Percentiles rank a stretch among this genome's conserved stretches.
These are phyloP conservation scores for Phytopythium oedochilum DNA, from an alignment of 352 stramenopile species.

Conservation along the genomic window DNA sequence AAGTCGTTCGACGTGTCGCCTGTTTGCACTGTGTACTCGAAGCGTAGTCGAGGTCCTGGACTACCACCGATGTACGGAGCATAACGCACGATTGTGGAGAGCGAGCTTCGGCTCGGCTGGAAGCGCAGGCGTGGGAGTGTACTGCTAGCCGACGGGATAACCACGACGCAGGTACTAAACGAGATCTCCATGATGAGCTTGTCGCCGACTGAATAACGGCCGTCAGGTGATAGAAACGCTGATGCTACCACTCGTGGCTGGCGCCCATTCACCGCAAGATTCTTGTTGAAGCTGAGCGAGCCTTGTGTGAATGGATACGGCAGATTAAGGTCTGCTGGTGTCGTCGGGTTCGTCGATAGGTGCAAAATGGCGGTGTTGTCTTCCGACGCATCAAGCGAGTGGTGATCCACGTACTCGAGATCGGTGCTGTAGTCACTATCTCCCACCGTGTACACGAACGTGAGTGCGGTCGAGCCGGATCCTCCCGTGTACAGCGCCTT, in stretches of 20 bases:
- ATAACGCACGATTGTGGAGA: constrained; percentile 51
- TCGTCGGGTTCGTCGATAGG: constrained; percentile 64
- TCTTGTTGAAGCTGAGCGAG: constrained; percentile 65
- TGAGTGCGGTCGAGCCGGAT: constrained; percentile 43
- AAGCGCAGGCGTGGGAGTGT: constrained; percentile 45
- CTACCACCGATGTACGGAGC: constrained; percentile 54
- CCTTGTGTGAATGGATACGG: constrained; percentile 61
- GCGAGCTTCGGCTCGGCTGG: constrained; percentile 33
- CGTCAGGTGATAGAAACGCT: constrained; percentile 55
- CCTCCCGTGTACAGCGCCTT: constrained; percentile 56
- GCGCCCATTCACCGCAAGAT: constrained; percentile 61
- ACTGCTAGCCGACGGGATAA: constrained; percentile 24
- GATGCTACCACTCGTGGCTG: constrained; percentile 52
- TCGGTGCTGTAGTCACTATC: constrained; percentile 72
- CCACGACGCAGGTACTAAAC: constrained; percentile 62
- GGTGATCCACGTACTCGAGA: constrained; percentile 78
- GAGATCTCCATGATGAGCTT: constrained; percentile 55
- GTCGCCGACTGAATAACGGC: constrained; percentile 50
- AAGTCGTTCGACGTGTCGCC: constrained; percentile 58
- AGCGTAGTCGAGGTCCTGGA: constrained; percentile 39
- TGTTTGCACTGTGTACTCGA: constrained; percentile 72
- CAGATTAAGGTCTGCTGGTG: constrained; percentile 54
- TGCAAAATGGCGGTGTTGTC: constrained; percentile 46
- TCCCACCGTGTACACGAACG: constrained; percentile 61
- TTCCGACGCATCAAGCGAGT: constrained; percentile 68